Evolutionary conservation across 345 rosid species (phyloP).

Genomic region (Geranium rotundifolium): DNA sequence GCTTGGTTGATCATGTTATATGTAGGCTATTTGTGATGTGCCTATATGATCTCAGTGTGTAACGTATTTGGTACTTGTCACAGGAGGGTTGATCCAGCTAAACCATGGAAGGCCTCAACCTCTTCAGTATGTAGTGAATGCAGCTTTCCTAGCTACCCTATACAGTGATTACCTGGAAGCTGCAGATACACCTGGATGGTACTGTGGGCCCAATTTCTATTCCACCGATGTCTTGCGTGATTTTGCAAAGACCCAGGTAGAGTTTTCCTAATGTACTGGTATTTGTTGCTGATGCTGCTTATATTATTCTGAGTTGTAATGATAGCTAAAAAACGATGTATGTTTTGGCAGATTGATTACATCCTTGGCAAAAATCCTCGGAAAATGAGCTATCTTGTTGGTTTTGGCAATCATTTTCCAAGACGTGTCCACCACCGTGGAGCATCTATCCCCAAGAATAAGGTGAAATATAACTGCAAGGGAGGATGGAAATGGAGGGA

Average conservation of each 20-base stretch:
- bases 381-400: constrained; percentile 91
- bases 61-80: constrained; percentile 6
- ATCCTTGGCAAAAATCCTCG: constrained; percentile 89
- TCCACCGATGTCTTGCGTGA: constrained; percentile 57
- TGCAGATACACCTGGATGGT: constrained; percentile 97
- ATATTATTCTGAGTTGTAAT: no score
- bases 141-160: constrained; percentile 76
- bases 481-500: constrained; percentile 99
- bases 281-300: not conserved
- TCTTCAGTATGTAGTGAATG: constrained; percentile 81
- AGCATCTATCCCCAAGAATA: constrained; percentile 85
- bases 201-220: constrained; percentile 87
- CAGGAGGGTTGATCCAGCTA: constrained; percentile 80
- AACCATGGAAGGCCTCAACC: constrained; percentile 96
- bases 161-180: constrained; percentile 91
- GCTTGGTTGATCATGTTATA: constrained; percentile 1
- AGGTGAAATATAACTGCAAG: constrained; percentile 69
- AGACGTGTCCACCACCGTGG: constrained; percentile 84
- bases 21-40: not conserved
- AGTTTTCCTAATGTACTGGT: not conserved
- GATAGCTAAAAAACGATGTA: no score
- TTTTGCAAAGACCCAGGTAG: constrained; percentile 80
- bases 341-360: constrained; percentile 59
- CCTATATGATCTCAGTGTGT: constrained; percentile 5
- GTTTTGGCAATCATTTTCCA: constrained; percentile 74